These are phyloP conservation scores for Lichtheimia hyalospora DNA, from an alignment of 371 early-diverging fungal genomes.

Conservation along the genomic window DNA sequence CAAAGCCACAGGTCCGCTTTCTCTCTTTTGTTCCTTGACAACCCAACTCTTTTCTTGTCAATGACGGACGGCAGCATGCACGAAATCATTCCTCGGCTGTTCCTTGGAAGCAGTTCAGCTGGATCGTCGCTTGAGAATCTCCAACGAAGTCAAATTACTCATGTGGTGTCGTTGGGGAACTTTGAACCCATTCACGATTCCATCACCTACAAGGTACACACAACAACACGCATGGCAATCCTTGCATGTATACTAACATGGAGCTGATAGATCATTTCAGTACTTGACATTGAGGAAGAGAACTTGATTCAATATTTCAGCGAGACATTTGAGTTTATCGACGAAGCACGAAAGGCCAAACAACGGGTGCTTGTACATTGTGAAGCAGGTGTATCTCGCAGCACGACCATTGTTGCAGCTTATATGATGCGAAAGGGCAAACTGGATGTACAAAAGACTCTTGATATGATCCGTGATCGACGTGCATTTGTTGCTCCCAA, in stretches of 20 bases:
- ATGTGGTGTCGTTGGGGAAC: constrained; percentile 55
- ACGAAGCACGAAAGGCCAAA: constrained; percentile 40
- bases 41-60: no score
- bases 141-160: constrained; percentile 53
- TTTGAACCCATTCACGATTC: constrained; percentile 27
- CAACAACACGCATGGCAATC: not conserved
- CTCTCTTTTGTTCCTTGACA: no score
- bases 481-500: constrained; percentile 52
- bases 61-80: constrained; percentile 16
- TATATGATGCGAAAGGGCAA: constrained; percentile 66
- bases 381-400: constrained; percentile 43
- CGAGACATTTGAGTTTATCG: constrained; percentile 62
- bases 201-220: constrained; percentile 36
- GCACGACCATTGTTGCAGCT: constrained; percentile 45
- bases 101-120: constrained; percentile 38
- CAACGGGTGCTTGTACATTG: constrained; percentile 74
- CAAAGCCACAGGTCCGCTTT: no score
- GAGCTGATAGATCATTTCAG: constrained; percentile 46
- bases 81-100: constrained; percentile 47
- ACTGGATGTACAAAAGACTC: constrained; percentile 49
- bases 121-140: constrained; percentile 25
- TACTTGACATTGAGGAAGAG: constrained; percentile 64
- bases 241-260: not conserved
- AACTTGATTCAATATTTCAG: constrained; percentile 75
- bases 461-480: constrained; percentile 44